Conservation (phyloP, 1,139 yeast species). For the Candida tunisiensis region DNA sequence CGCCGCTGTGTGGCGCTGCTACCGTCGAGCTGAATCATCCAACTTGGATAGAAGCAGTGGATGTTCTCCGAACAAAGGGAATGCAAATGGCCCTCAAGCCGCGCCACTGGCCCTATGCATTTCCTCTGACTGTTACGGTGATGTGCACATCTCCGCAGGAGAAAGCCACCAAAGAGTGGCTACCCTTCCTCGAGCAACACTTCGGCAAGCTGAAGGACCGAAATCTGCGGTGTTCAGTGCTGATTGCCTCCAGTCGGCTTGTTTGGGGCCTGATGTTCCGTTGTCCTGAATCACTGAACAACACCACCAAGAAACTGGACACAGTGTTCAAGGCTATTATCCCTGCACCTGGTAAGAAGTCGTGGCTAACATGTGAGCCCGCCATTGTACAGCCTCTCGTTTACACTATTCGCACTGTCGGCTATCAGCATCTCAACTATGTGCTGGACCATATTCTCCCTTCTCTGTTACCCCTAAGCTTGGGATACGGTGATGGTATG, state of each 20-base stretch:
- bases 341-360: constrained; percentile 39
- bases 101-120: constrained; percentile 61
- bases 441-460: constrained; percentile 60
- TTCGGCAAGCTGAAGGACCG: constrained; percentile 35
- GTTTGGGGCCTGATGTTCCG: constrained; percentile 84
- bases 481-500: too few relatives aligned
- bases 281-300: constrained; percentile 74
- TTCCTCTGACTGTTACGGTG: constrained; percentile 54
- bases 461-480: too few relatives aligned
- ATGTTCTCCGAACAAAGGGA: constrained; percentile 39
- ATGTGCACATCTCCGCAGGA: constrained; percentile 73
- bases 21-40: constrained; percentile 97
- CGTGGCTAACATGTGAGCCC: constrained; percentile 56
- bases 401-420: constrained; percentile 58
- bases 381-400: constrained; percentile 47
- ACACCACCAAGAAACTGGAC: constrained; percentile 57
- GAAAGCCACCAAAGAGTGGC: constrained; percentile 64
- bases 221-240: constrained; percentile 26
- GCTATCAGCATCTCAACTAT: constrained; percentile 64
- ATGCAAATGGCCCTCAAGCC: constrained; percentile 25
- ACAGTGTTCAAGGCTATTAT: constrained; percentile 39
- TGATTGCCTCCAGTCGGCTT: constrained; percentile 53
- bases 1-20: constrained; percentile 70
- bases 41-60: constrained; percentile 76
- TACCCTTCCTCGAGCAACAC: constrained; percentile 37